Percentiles rank a stretch among this genome's conserved stretches.
Evolutionary conservation across 2,329 filamentous ascomycete species (phyloP).

Genomic region (Zasmidium citrigriseum): DNA sequence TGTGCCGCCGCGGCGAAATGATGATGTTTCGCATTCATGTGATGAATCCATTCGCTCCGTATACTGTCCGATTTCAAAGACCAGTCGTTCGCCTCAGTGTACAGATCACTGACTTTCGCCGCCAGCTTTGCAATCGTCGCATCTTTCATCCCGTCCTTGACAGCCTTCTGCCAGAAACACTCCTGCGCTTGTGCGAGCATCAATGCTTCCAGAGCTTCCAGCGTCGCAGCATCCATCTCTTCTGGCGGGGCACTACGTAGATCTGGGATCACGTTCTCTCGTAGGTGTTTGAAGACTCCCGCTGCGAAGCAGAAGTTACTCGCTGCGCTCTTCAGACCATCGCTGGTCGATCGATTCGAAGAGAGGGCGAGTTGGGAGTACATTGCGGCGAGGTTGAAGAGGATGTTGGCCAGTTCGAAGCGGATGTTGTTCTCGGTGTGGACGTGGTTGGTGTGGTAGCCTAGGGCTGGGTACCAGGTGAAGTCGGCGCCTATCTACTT

Average conservation of each 20-base stretch:
- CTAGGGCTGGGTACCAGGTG: constrained; percentile 90
- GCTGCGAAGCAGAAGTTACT: constrained; percentile 89
- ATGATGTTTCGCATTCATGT: constrained; percentile 94
- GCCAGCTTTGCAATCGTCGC: constrained; percentile 88
- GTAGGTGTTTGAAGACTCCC: constrained; percentile 78
- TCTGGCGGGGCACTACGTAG: constrained; percentile 78
- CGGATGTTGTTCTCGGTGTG: constrained; percentile 62
- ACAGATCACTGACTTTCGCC: constrained; percentile 87
- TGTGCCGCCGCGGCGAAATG: constrained; percentile 96
- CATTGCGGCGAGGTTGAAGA: constrained; percentile 90
- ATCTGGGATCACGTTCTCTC: constrained; percentile 75
- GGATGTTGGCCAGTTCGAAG: constrained; percentile 86
- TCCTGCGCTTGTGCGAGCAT: constrained; percentile 93
- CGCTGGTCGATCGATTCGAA: constrained; percentile 73
- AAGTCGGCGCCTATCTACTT: constrained; percentile 86
- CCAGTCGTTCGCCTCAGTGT: constrained; percentile 78
- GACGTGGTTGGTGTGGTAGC: constrained; percentile 55
- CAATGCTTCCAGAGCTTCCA: constrained; percentile 80
- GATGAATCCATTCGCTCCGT: constrained; percentile 95
- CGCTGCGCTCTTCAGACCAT: constrained; percentile 83
- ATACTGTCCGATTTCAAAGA: constrained; percentile 87
- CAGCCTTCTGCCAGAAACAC: constrained; percentile 97
- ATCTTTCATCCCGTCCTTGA: constrained; percentile 91
- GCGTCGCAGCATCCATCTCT: constrained; percentile 88
- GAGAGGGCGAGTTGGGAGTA: constrained; percentile 90